phyloP scores from a whole-genome alignment of 2,329 filamentous ascomycete species.

The Neofusicoccum cordaticola region DNA sequence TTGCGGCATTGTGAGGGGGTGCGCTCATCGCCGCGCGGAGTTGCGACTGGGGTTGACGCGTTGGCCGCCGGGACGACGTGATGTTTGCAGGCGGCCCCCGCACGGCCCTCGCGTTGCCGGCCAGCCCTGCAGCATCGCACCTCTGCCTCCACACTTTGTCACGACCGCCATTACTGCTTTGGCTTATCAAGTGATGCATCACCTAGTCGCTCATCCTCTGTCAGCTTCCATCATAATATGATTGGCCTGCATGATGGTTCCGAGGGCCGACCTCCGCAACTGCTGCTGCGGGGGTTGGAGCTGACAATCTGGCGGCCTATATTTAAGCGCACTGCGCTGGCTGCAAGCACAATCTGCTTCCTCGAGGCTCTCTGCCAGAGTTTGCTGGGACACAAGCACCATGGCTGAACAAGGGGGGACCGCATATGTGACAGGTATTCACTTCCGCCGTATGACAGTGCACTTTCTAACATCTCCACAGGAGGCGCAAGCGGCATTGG shows the following conservation, averaged over 20 bases:
- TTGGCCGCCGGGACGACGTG: slow-evolving; percentile 10
- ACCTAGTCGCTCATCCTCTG: neutral
- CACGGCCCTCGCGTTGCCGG: neutral
- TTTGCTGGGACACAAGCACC: slow-evolving; percentile 13
- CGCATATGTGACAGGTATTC: neutral
- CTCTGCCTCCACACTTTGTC: neutral
- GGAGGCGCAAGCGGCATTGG: slow-evolving; percentile 30
- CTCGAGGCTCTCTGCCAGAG: too few species aligned
- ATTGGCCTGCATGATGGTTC: neutral
- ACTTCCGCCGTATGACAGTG: slow-evolving; percentile 2
- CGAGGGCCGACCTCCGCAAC: neutral
- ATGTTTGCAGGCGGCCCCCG: slow-evolving; percentile 10
- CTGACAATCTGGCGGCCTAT: neutral
- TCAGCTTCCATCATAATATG: neutral
- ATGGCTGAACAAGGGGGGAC: neutral
- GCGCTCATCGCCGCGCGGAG: slow-evolving; percentile 10
- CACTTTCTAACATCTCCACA: neutral
- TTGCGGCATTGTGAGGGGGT: slow-evolving; percentile 22
- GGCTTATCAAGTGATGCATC: too few species aligned
- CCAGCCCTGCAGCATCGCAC: neutral
- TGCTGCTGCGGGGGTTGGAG: neutral
- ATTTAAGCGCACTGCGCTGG: neutral
- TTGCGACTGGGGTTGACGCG: slow-evolving; percentile 10
- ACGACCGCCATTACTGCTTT: too few species aligned
- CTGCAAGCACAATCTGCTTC: neutral